Percentiles rank a stretch among this genome's conserved stretches.
Conservation (phyloP, 768 basidiomycete genomes). For the Lepiota brunneoincarnata region DNA sequence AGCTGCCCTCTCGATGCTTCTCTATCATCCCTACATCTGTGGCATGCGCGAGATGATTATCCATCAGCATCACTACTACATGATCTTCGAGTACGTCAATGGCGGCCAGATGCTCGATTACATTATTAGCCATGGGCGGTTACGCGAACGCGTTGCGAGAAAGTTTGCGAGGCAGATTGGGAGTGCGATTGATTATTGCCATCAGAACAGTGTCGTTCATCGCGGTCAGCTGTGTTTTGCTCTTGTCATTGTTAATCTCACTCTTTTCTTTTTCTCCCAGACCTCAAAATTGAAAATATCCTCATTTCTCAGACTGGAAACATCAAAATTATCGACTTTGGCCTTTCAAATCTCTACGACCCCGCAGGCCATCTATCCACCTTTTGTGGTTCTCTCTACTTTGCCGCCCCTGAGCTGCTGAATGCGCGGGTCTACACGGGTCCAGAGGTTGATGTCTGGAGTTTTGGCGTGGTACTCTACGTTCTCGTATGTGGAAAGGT, state of each 20-base stretch:
- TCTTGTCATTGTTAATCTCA: constrained; percentile 1
- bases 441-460: constrained; percentile 99
- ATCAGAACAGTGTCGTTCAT: constrained; percentile 96
- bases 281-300: constrained; percentile 99
- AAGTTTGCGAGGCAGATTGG: constrained; percentile 99
- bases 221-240: constrained; percentile 50
- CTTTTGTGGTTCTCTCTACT: constrained; percentile 97
- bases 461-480: constrained; percentile 97
- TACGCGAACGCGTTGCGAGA: constrained; percentile 91
- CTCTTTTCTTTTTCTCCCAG: constrained; percentile 29
- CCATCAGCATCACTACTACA: constrained; percentile 98
- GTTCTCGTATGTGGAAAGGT: constrained; percentile 98
- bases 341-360: constrained; percentile 93
- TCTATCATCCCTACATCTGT: constrained; percentile 98
- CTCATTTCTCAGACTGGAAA: constrained; percentile 98
- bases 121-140: constrained; percentile 95
- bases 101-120: constrained; percentile 99
- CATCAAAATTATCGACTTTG: constrained; percentile 99
- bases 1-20: constrained; percentile 90
- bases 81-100: constrained; percentile 98
- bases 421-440: constrained; percentile 97
- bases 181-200: constrained; percentile 94
- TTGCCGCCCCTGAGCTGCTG: constrained; percentile 95
- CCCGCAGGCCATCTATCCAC: constrained; percentile 82
- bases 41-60: constrained; percentile 99